phyloP scores from a whole-genome alignment of 805 yeast species.

The Starmerella asiatica region DNA sequence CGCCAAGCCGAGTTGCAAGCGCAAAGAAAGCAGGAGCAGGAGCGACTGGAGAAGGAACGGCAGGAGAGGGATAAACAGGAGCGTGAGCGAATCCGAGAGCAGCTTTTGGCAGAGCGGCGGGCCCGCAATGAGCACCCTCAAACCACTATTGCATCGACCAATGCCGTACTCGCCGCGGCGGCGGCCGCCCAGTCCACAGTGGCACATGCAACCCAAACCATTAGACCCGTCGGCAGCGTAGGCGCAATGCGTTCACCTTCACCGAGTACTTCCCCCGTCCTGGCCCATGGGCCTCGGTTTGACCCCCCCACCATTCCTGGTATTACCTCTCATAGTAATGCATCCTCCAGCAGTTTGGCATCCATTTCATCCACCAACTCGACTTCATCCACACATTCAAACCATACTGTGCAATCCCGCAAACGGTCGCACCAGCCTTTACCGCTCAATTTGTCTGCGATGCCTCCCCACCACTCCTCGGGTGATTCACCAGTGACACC shows the following conservation, averaged over 20 bases:
- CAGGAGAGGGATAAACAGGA: not conserved
- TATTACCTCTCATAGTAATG: not conserved
- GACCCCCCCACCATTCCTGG: not conserved
- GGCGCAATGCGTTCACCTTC: too few relatives aligned
- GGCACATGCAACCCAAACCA: too few relatives aligned
- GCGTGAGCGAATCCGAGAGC: not conserved
- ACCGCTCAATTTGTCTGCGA: not conserved
- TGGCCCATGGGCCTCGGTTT: not conserved
- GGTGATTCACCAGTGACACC: conserved; percentile 8
- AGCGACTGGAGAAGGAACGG: not conserved
- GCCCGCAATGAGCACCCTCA: not conserved
- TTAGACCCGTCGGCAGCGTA: too few relatives aligned
- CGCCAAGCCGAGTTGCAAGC: not conserved
- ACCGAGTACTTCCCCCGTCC: not conserved
- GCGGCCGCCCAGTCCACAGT: too few relatives aligned
- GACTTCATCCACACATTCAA: not conserved
- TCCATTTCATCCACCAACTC: not conserved
- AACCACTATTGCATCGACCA: too few relatives aligned
- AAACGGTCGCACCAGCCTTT: not conserved
- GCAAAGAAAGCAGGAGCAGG: not conserved
- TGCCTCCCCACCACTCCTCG: not conserved
- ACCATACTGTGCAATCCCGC: not conserved
- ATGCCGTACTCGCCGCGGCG: too few relatives aligned
- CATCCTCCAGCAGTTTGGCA: not conserved
- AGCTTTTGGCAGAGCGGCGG: not conserved